Percentiles rank a stretch among this genome's conserved stretches.
Conservation (phyloP, 2,329 filamentous ascomycete genomes). For the Chrysosporium keratinophilum region DNA sequence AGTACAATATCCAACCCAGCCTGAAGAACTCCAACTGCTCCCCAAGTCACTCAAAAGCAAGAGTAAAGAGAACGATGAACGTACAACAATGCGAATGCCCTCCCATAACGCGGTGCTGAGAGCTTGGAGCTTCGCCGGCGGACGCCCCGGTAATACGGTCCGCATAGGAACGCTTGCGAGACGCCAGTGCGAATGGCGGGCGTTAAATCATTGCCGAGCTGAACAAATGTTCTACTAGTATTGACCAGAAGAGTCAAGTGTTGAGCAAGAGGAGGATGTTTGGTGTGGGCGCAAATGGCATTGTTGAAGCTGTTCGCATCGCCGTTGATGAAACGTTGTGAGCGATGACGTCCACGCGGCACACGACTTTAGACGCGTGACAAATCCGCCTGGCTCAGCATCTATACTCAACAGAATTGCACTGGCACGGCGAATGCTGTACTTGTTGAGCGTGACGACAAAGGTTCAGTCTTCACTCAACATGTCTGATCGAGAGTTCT, state of each 20-base stretch:
- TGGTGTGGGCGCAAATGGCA: background rate
- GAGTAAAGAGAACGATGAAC: conserved; percentile 20
- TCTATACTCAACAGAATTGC: background rate
- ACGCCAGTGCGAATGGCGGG: conserved; percentile 10
- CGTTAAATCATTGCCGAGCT: conserved; percentile 15
- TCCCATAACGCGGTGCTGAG: conserved; percentile 65
- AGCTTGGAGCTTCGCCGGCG: conserved; percentile 66
- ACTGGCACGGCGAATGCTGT: no score
- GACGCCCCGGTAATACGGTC: conserved; percentile 68
- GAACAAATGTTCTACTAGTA: background rate
- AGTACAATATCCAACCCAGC: conserved; percentile 15
- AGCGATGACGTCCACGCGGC: background rate
- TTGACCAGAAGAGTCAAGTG: background rate
- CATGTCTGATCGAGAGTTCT: conserved; percentile 16
- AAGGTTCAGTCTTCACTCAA: background rate
- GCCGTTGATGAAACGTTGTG: background rate
- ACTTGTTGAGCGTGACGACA: no score
- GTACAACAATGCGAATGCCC: conserved; percentile 60
- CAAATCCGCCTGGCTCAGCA: background rate
- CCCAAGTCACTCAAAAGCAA: background rate
- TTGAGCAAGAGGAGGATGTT: background rate
- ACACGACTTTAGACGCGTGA: background rate
- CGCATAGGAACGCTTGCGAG: conserved; percentile 51
- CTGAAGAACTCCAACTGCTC: conserved; percentile 9
- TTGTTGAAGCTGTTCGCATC: background rate